A percentile compares a stretch with the other conserved stretches of the same genome.
These are phyloP conservation scores for Atkinsonella hypoxylon DNA, from an alignment of 2,329 filamentous ascomycete genomes.

Conservation along the genomic window DNA sequence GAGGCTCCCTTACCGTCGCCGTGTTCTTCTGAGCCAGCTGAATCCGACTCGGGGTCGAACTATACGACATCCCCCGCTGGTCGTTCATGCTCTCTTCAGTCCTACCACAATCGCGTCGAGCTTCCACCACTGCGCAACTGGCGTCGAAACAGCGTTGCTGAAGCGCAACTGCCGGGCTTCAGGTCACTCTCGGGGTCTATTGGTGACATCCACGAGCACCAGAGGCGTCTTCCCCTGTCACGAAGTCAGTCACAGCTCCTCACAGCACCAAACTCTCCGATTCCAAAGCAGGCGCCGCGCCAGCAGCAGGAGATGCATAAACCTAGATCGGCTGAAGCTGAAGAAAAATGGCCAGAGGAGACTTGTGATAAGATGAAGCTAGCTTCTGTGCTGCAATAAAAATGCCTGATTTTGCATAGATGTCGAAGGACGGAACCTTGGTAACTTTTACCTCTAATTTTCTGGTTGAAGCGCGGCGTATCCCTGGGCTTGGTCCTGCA, in stretches of 20 bases:
- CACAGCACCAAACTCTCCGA: constrained; percentile 1
- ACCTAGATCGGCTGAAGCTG: not conserved
- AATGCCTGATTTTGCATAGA: not conserved
- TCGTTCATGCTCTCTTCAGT: constrained; percentile 15
- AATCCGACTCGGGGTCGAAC: constrained; percentile 54
- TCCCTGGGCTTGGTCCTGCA: not conserved
- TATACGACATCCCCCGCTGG: constrained; percentile 47
- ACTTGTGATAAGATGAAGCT: not conserved
- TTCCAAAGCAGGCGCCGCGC: constrained; percentile 1
- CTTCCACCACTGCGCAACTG: constrained; percentile 24
- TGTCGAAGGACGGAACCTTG: not conserved
- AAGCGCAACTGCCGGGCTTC: constrained; percentile 19
- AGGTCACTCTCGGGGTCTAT: constrained; percentile 5
- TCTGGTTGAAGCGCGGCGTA: not conserved
- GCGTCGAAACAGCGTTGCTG: constrained; percentile 4
- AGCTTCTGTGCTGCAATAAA: not conserved
- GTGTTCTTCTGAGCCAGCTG: constrained; percentile 34
- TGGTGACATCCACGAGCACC: too few relatives aligned
- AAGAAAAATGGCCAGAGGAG: not conserved
- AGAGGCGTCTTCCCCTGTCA: constrained; percentile 1
- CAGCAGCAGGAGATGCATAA: not conserved
- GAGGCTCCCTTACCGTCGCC: constrained; percentile 26
- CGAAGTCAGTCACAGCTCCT: not conserved
- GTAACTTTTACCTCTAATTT: not conserved
- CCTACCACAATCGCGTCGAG: constrained; percentile 26